Evolutionary conservation across 805 yeast genomes (phyloP), one percentile per base, ranked within the genome.

Genomic region (Ogataea paradorogensis): DNA sequence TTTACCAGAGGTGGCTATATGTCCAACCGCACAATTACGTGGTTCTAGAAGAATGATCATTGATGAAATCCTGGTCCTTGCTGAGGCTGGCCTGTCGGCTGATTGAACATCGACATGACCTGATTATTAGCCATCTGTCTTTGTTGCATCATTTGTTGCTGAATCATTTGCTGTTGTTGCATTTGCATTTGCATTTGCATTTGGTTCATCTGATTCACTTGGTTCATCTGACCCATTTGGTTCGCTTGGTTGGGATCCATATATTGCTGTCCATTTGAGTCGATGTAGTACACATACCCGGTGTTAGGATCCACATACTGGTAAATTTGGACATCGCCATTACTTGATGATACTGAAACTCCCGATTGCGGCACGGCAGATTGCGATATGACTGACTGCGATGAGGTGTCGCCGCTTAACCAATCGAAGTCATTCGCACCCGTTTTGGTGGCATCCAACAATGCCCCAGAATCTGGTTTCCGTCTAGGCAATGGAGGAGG

Each of bases 221-320:
- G 58, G 36, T 43, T 48, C 32, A 23, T 23, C 7, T 60, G 62
- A 33, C 49, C 53, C 38, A 33, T 20, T 27, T 28, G 50, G 34
- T 49, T 59, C 38, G 66, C 72, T 27, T 72, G 76, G 38, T 52
- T 64, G 8, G 76, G 73, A 51, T 73, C 77, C 41, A 74, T 53
- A 47, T 73, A 74, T 52, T 82, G 84, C 51, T 82, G 88, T 2
- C 82, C 82, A 31, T 74, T 78, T 9, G 80, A 72, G 52, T 84
- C 90, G 25, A 83, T 75, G 51, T 83, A 84, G 24, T 75, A 71
- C 4, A 82, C 61, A 33, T 77, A 73, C 9, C 91, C 90, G 0
- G 88, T 81, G 7, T 73, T 65, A 2, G 89, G 88, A 51, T 84
- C 90, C 15, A 82, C 70, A 55, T 79, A 84, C 53, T 82, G 91